Base-by-base conservation (phyloP, 164 flowering plant genomes). In the Cinnamomum micranthum region DNA sequence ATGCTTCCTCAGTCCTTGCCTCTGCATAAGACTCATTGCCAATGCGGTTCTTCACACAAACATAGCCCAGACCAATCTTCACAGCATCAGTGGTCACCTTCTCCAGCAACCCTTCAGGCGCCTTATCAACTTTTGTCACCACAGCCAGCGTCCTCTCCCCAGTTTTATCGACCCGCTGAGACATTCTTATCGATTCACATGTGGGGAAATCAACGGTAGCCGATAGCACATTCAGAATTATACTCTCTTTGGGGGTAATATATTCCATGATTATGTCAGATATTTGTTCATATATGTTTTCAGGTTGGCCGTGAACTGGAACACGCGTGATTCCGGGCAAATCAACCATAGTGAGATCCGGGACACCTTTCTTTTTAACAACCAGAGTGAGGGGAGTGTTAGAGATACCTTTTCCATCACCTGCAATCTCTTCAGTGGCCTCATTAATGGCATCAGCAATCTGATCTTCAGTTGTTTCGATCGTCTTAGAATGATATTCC, bases 121-220 rank as follows among this genome's bases (percentile, higher is more conserved):
- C 75, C 65, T 68, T 81, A 33, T 86, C 89, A n/a, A 79, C 81
- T 60, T 86, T 86, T 0, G 87, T 86, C 1, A 86, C 89, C 2
- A 85, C 89, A 11, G 85, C 87, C 2, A 85, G 79, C 12, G 86
- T 86, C 73, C 89, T 67, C 65, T 79, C 68, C 2, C 89, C 89
- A 6, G 83, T 72, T 22, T 71, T 82, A 33, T 83, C 89, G 6
- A 83, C 89, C 0, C 41, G 63, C 75, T 86, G 89, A 0, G 89
- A 86, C 89, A 84, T 86, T 33, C 85, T 68, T 19, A 85, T 87
- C 1, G 90, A 87, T 77, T 87, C 90, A 69, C 88, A 87, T 0
- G 88, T 87, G 0, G 88, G 27, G 31, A 87, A 87, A 69, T 87
- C 90, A 11, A 86, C 86, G 9, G 82, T 73, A 0, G 87, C 86